Evolutionary conservation across 805 yeast genomes (phyloP).

Genomic region (Huiozyma sinensis): DNA sequence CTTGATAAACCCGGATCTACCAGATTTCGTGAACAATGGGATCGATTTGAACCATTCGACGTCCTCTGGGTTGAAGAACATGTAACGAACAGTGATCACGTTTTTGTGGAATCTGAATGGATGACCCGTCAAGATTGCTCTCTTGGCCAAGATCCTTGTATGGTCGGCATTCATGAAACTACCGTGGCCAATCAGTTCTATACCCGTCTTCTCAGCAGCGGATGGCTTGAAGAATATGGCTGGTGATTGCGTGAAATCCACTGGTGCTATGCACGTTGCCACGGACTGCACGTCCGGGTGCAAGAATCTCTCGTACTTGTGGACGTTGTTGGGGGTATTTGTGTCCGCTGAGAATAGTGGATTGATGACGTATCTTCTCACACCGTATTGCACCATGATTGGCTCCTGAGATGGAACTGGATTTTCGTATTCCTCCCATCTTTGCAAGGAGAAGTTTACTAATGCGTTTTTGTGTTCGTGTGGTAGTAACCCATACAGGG

Average conservation of each 20-base stretch:
- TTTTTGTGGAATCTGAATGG: conserved; percentile 91
- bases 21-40: conserved; percentile 86
- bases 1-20: conserved; percentile 89
- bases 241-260: conserved; percentile 73
- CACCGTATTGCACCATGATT: conserved; percentile 84
- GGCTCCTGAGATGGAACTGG: conserved; percentile 80
- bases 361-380: conserved; percentile 70
- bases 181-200: conserved; percentile 80
- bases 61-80: conserved; percentile 91
- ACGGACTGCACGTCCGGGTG: conserved; percentile 66
- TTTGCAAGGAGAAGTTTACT: conserved; percentile 67
- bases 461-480: conserved; percentile 84
- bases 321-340: conserved; percentile 72
- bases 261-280: conserved; percentile 85
- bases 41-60: conserved; percentile 81
- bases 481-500: conserved; percentile 62
- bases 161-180: conserved; percentile 80
- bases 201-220: conserved; percentile 33
- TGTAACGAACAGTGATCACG: conserved; percentile 86
- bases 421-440: conserved; percentile 83
- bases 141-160: conserved; percentile 73
- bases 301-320: conserved; percentile 73
- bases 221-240: conserved; percentile 66
- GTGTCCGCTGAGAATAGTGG: conserved; percentile 79
- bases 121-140: conserved; percentile 85